Evolutionary conservation across 1,139 yeast genomes (phyloP), one percentile per base, ranked within the genome.

Genomic region (Meyerozyma carpophila): DNA sequence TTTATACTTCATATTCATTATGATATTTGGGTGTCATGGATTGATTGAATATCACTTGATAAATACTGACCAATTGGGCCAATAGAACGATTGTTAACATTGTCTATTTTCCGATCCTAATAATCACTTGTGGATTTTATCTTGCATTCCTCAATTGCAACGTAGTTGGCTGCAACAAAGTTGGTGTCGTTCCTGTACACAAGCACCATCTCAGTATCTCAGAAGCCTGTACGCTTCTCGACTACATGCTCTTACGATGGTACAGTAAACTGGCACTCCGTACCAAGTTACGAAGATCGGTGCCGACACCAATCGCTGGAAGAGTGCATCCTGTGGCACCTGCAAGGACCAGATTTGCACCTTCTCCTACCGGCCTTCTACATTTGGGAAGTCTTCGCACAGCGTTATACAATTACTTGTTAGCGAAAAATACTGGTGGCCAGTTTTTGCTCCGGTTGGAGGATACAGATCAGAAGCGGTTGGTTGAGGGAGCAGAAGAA

Each of bases 361-460:
- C 99, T 1, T 91, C 98, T 2, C 99, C 99, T 1, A 93, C 99
- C 0, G 99, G 99, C 0, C 79, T 78, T 50, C 71, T 94, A 32
- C 99, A 93, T 60, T 62, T 94, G 45, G 99, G 99, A 0, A 90
- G 98, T 0, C 62, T 94, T 41, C 68, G 99, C 58, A 93, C 99
- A 0, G 98, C 98, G 0, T 63, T 93, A 26, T 94, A 89, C 65
- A 94, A 93, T 61, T 93, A 84, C 56, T 63, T 93, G 27, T 66
- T 88, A 24, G 98, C 98, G 0, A 80, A 73, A 52, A 76, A 78
- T 46, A 88, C 96, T 0, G 79, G 81, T 0, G 98, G 98, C 0
- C 77, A 79, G 52, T 94, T 93, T 55, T 52, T 94, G 4, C 63
- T 93, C 18, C 73, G 99, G 38, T 63, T 93, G 16, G 99, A 93